These are phyloP conservation scores for Teunomyces atbi DNA, from an alignment of 805 yeast species.

Conservation along the genomic window DNA sequence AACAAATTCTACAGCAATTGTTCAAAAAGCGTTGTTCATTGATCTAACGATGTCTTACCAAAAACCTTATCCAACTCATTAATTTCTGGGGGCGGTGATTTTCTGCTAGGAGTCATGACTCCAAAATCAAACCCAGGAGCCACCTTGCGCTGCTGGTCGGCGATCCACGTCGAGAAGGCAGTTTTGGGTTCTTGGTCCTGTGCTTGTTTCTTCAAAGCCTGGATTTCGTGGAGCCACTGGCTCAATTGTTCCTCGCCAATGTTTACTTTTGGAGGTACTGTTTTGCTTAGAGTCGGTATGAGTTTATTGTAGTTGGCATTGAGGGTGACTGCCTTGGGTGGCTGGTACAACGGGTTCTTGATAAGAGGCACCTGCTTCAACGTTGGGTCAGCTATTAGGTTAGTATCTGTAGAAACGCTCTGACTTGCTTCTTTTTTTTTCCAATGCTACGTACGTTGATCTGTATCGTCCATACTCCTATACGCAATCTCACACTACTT, in stretches of 20 bases:
- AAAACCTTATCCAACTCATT: conserved; percentile 30
- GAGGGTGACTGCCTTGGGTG: conserved; percentile 55
- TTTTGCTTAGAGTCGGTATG: conserved; percentile 31
- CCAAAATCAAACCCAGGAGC: conserved; percentile 42
- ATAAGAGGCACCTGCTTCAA: conserved; percentile 56
- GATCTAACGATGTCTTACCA: conserved; percentile 18
- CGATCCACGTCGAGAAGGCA: conserved; percentile 2
- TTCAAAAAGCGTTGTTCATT: not conserved
- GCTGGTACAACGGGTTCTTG: conserved; percentile 48
- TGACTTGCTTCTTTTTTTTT: not conserved
- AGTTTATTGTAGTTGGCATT: conserved; percentile 43
- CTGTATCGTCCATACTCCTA: conserved; percentile 18
- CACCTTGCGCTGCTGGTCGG: conserved; percentile 27
- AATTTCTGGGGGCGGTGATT: conserved; percentile 8
- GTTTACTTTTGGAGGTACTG: conserved; percentile 38
- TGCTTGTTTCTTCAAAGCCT: conserved; percentile 21
- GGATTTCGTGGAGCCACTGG: conserved; percentile 33
- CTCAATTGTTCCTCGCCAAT: conserved; percentile 23
- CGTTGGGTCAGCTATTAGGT: conserved; percentile 42
- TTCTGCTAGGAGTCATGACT: conserved; percentile 29
- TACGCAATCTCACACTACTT: not conserved
- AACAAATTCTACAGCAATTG: no score
- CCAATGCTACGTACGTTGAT: conserved; percentile 15
- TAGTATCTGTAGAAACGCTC: conserved; percentile 4
- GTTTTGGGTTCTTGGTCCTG: conserved; percentile 7